phyloP scores from a whole-genome alignment of 257 asterid genomes.

The Solanum acaule region DNA sequence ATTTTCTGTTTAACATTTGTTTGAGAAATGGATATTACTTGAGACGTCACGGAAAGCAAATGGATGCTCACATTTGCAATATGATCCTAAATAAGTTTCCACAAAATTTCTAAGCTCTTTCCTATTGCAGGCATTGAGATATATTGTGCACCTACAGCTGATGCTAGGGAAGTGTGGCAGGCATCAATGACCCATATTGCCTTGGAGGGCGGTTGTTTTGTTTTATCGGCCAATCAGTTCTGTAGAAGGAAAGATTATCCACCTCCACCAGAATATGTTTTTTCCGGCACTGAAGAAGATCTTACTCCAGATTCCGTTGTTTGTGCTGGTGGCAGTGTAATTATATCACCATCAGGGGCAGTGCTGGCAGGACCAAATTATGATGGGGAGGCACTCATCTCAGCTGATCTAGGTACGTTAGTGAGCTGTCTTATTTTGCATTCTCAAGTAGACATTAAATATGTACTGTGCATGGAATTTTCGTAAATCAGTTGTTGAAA shows the following conservation, averaged over 20 bases:
- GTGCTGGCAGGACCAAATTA: constrained; percentile 93
- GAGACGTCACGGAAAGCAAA: neutral
- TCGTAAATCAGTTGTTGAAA: neutral
- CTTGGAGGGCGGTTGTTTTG: constrained; percentile 93
- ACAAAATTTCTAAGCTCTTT: neutral
- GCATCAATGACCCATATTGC: constrained; percentile 96
- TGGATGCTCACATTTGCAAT: neutral
- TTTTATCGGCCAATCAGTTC: constrained; percentile 90
- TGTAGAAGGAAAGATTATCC: constrained; percentile 92
- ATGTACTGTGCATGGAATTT: neutral
- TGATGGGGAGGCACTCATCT: constrained; percentile 88
- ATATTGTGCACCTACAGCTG: constrained; percentile 98
- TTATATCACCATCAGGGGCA: constrained; percentile 80
- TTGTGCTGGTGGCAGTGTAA: constrained; percentile 92
- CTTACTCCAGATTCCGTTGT: constrained; percentile 78
- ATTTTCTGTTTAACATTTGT: neutral
- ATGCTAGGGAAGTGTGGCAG: constrained; percentile 88
- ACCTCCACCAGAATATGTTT: constrained; percentile 77
- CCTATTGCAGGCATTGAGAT: constrained; percentile 63
- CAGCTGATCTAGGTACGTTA: constrained; percentile 77
- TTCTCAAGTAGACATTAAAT: neutral
- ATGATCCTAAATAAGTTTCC: neutral
- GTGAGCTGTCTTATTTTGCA: neutral
- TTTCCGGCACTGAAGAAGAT: constrained; percentile 66
- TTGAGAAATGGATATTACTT: neutral